Base-by-base conservation (phyloP, 2,329 filamentous ascomycete species). In the Coniella lustricola region DNA sequence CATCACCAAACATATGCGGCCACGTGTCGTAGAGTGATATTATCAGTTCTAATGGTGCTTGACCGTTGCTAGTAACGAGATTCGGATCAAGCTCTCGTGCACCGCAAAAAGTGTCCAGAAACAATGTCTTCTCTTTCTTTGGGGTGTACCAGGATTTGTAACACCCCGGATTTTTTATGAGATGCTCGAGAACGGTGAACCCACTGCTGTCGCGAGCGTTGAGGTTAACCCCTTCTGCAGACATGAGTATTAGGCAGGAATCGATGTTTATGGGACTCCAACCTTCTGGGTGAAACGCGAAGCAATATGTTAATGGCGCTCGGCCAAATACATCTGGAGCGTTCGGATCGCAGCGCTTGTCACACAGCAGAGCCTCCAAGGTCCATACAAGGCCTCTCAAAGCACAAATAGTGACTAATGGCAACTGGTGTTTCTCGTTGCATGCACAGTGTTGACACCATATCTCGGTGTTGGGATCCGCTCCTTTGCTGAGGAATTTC, bases 241-340 rank as follows among this genome's bases (percentile, higher is more conserved):
- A 7, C 7, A 10, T 7, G 22, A 39, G 37, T 9, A 21, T 20
- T 7, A n/a, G 14, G 7, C 20, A 22, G 12, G 7, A 17, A 21
- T 7, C 3, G 3, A 1, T 1, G 4, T 9, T 39, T 3, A 3
- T n/a, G 16, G 1, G 2, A 13, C 12, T 13, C n/a, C 0, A 0
- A 5, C 3, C 8, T 17, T 5, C 37, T 22, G 21, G 18, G 4
- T 2, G 1, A 25, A 13, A 14, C 4, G 9, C 13, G n/a, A 39
- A 39, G 13, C 37, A 39, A 20, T n/a, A 22, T 5, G 37, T 3
- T 25, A 39, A 22, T n/a, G 37, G 21, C 14, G 21, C 16, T 13
- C 37, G 37, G n/a, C 37, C 37, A n/a, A 0, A 16, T 9, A 14
- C 22, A 20, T 39, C 37, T 7, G 14, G 37, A n/a, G 37, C 20